Conservation (phyloP, 75 land plant species). For the Azolla pinnata region DNA sequence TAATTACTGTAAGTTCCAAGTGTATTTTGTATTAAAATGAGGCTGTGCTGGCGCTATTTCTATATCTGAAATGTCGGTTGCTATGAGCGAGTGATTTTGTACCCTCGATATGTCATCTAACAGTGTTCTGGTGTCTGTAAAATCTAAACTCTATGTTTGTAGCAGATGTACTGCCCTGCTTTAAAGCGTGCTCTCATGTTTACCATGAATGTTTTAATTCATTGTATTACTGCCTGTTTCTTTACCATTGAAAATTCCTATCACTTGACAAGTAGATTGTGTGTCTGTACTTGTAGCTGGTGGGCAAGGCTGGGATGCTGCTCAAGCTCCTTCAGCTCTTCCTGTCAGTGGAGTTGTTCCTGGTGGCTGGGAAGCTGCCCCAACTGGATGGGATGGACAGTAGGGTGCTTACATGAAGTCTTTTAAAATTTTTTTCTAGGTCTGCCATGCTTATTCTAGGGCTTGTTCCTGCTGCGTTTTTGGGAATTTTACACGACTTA, state of each 20-base stretch:
- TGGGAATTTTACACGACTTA: too few species aligned
- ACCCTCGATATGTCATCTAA: neutral
- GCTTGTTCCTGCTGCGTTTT: too few species aligned
- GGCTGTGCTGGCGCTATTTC: neutral
- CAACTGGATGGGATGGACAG: constrained; percentile 5
- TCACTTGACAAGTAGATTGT: neutral
- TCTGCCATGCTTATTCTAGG: too few species aligned
- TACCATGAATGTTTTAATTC: too few species aligned
- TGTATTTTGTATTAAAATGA: too few species aligned
- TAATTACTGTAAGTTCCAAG: too few species aligned
- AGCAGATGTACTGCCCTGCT: too few species aligned
- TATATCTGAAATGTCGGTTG: neutral
- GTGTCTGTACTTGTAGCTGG: constrained; percentile 6
- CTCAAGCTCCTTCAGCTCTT: constrained; percentile 1
- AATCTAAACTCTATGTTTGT: too few species aligned
- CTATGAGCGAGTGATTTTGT: neutral
- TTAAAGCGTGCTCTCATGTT: too few species aligned
- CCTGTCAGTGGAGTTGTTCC: constrained; percentile 1
- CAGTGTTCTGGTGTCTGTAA: too few species aligned
- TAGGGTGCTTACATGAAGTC: too few species aligned
- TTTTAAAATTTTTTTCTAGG: too few species aligned
- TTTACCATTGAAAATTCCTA: neutral
- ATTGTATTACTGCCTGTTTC: neutral
- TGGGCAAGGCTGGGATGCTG: constrained; percentile 40
- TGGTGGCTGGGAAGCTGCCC: constrained; percentile 19